phyloP scores from a whole-genome alignment of 75 land plant species.

The Picea sitchensis region DNA sequence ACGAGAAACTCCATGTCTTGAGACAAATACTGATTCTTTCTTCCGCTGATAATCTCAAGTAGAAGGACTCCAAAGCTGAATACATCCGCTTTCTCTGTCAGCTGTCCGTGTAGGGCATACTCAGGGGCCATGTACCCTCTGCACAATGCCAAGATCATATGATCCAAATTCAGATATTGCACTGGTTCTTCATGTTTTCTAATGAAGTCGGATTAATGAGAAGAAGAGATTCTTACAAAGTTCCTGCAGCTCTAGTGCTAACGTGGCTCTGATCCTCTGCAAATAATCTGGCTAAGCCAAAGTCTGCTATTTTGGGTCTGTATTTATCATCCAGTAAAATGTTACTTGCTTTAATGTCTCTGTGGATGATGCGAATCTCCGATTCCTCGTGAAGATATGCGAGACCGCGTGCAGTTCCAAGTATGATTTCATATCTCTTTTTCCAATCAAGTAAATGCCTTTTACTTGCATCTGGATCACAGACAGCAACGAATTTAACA shows the following conservation, averaged over 20 bases:
- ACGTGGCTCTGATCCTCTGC: not conserved
- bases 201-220: not conserved
- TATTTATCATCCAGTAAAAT: not conserved
- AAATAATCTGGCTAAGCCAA: not conserved
- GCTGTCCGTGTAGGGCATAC: conserved; percentile 31
- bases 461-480: not conserved
- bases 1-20: conserved; percentile 13
- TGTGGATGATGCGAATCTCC: not conserved
- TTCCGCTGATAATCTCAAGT: conserved; percentile 39
- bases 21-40: conserved; percentile 25
- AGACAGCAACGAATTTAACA: not conserved
- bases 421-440: not conserved
- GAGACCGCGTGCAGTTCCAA: not conserved
- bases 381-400: not conserved
- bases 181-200: not conserved
- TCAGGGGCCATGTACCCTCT: conserved; percentile 21
- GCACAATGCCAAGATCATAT: not conserved
- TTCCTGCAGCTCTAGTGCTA: not conserved
- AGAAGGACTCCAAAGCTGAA: conserved; percentile 55
- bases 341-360: not conserved
- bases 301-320: not conserved
- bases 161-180: not conserved
- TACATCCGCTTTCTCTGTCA: conserved; percentile 43
- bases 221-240: not conserved
- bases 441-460: not conserved